A percentile compares a stretch with the other conserved stretches of the same genome.
These are phyloP conservation scores for Aspergillus aculeatinus DNA, from an alignment of 2,329 filamentous ascomycete species.

Conservation along the genomic window DNA sequence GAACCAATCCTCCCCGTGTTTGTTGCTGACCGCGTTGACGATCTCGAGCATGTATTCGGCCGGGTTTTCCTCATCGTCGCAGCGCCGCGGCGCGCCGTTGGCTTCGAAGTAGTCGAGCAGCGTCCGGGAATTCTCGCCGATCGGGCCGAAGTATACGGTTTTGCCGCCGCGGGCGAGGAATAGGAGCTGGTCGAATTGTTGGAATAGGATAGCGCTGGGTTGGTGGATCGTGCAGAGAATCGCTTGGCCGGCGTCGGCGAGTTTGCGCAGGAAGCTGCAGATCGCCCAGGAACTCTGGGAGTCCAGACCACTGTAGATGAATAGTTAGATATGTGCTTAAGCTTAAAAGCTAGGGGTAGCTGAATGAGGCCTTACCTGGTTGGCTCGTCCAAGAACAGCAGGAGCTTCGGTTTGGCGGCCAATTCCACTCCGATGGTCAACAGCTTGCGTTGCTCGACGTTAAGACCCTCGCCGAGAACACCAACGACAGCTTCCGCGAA, in stretches of 20 bases:
- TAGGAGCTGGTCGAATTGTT: slow-evolving; percentile 67
- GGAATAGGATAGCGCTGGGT: slow-evolving; percentile 85
- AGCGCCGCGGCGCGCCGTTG: slow-evolving; percentile 57
- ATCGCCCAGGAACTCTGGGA: slow-evolving; percentile 91
- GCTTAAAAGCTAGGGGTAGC: no score
- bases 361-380: slow-evolving; percentile 53
- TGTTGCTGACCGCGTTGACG: slow-evolving; percentile 47
- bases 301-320: slow-evolving; percentile 68
- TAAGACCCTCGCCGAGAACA: slow-evolving; percentile 73
- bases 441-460: slow-evolving; percentile 64
- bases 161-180: slow-evolving; percentile 64
- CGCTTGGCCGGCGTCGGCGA: slow-evolving; percentile 82
- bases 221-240: slow-evolving; percentile 94
- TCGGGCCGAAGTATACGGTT: slow-evolving; percentile 67
- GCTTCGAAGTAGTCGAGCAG: slow-evolving; percentile 64
- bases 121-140: slow-evolving; percentile 57
- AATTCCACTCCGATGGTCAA: slow-evolving; percentile 92
- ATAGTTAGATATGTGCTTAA: not conserved
- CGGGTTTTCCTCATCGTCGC: slow-evolving; percentile 63
- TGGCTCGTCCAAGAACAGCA: slow-evolving; percentile 89
- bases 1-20: slow-evolving; percentile 56
- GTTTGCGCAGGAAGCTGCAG: slow-evolving; percentile 75
- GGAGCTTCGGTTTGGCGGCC: slow-evolving; percentile 79
- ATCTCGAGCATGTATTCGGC: slow-evolving; percentile 69
- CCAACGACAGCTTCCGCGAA: slow-evolving; percentile 88